These are phyloP conservation scores for Spirogloea muscicola DNA, from an alignment of 139 green algal genomes.

Conservation along the genomic window DNA sequence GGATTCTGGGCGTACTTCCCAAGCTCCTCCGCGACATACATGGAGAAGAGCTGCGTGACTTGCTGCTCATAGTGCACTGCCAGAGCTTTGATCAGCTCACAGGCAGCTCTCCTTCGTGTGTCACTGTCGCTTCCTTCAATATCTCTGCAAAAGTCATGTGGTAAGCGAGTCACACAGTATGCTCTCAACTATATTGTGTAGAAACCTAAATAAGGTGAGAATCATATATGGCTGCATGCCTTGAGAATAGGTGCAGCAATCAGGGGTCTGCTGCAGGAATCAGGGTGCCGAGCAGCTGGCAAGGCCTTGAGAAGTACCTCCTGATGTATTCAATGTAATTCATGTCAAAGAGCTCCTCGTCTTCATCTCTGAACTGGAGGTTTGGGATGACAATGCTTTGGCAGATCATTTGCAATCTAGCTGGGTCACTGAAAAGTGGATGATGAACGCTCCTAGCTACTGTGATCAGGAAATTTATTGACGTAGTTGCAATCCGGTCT, in stretches of 20 bases:
- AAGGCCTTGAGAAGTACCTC: constrained; percentile 6
- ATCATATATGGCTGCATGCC: too few relatives aligned
- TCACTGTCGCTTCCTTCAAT: constrained; percentile 91
- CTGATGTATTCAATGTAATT: constrained; percentile 93
- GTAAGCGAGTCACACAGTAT: too few relatives aligned
- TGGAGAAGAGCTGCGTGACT: constrained; percentile 75
- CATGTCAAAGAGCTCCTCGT: constrained; percentile 91
- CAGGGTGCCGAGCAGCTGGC: too few relatives aligned
- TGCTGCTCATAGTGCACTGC: constrained; percentile 35
- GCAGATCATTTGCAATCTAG: constrained; percentile 56
- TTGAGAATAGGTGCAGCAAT: too few relatives aligned
- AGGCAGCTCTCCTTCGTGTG: constrained; percentile 83
- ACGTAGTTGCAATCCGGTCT: constrained; percentile 85
- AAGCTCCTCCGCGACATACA: constrained; percentile 72
- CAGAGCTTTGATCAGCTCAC: constrained; percentile 76
- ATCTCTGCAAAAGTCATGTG: constrained; percentile 67
- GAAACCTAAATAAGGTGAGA: too few relatives aligned
- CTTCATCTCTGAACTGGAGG: constrained; percentile 58
- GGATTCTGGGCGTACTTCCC: constrained; percentile 66
- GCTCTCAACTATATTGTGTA: too few relatives aligned
- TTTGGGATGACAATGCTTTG: constrained; percentile 46
- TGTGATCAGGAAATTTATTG: constrained; percentile 90
- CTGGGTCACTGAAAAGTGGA: constrained; percentile 69
- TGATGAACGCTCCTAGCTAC: constrained; percentile 78
- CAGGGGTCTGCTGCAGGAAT: too few relatives aligned